Evolutionary conservation across 2,329 filamentous ascomycete species (phyloP), one percentile per base, ranked within the genome.

Genomic region (Scedosporium aurantiacum): DNA sequence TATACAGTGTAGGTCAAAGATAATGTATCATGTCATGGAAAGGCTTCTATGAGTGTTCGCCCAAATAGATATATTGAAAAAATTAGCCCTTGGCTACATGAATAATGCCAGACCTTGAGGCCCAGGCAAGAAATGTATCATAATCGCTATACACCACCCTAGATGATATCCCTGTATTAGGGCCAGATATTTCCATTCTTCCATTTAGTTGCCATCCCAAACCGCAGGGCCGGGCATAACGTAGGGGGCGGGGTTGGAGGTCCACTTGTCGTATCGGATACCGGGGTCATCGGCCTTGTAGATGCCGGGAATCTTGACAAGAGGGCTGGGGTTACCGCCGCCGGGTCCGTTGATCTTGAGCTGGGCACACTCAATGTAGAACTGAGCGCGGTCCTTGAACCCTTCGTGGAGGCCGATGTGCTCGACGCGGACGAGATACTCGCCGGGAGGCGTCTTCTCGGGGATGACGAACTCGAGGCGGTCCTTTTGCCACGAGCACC

Each of bases 381-480:
- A 73, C 65, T 78, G 64, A 27, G 66, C 66, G 18, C 60, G 56
- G 23, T 56, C 56, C 43, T 62, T 57, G 60, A 54, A 43, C 1
- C 60, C 60, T 43, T 62, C 75, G 67, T 79, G 77, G 58, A 80
- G 74, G 27, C 71, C 78, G 63, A 79, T 76, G 64, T 79, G 76
- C 67, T 79, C 76, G 58, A 74, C 71, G 21, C 76, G 67, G 40
- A 79, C 66, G 21, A 79, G 70, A 65, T 79, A 79, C 61, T 79
- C 73, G 57, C 76, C 76, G 37, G 73, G 70, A 12, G 74, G 71
- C 16, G 74, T 67, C 63, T 60, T 72, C 60, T 70, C 70, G 60
- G 76, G 76, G 27, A 78, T 69, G 6, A 69, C 74, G 70, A 76
- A 78, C 61, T 74, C 74, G 60, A 78, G 72, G 14, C 69, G 67